phyloP scores from a whole-genome alignment of 2,329 filamentous ascomycete genomes.

The Stagonosporopsis vannaccii region DNA sequence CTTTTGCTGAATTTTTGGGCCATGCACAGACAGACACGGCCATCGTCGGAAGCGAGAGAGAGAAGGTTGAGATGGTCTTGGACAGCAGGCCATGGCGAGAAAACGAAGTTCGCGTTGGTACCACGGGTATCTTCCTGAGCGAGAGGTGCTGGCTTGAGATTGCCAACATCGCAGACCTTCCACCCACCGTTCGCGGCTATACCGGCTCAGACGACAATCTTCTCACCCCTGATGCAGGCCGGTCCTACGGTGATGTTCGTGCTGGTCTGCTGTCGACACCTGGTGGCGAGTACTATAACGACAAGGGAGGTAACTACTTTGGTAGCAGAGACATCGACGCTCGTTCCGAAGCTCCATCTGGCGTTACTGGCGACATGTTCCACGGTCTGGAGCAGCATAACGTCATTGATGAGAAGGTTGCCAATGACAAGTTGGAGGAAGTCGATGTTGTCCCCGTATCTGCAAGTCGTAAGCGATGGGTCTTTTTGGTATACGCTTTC shows the following conservation, averaged over 20 bases:
- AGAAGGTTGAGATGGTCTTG: slow-evolving; percentile 89
- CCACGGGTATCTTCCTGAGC: slow-evolving; percentile 93
- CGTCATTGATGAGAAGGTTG: slow-evolving; percentile 93
- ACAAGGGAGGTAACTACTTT: slow-evolving; percentile 85
- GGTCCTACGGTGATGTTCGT: slow-evolving; percentile 66
- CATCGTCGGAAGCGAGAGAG: slow-evolving; percentile 88
- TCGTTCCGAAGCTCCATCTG: slow-evolving; percentile 94
- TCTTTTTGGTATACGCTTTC: slow-evolving; percentile 80
- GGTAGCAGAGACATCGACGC: slow-evolving; percentile 79
- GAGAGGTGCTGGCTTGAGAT: slow-evolving; percentile 96
- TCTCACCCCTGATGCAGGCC: slow-evolving; percentile 61
- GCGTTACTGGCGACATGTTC: slow-evolving; percentile 95
- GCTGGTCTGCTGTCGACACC: slow-evolving; percentile 62
- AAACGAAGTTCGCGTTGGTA: slow-evolving; percentile 89
- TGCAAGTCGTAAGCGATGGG: slow-evolving; percentile 85
- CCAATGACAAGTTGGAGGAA: slow-evolving; percentile 87
- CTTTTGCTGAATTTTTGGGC: slow-evolving; percentile 93
- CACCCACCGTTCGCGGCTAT: slow-evolving; percentile 56
- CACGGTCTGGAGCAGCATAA: slow-evolving; percentile 92
- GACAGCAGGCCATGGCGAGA: slow-evolving; percentile 91
- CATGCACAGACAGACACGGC: slow-evolving; percentile 83
- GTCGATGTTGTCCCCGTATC: slow-evolving; percentile 85
- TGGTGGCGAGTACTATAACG: slow-evolving; percentile 70
- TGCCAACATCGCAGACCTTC: slow-evolving; percentile 68
- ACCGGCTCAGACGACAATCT: slow-evolving; percentile 57